Percentiles rank a stretch among this genome's conserved stretches.
Conservation (phyloP, 2,329 filamentous ascomycete species). For the Blastomyces gilchristii region DNA sequence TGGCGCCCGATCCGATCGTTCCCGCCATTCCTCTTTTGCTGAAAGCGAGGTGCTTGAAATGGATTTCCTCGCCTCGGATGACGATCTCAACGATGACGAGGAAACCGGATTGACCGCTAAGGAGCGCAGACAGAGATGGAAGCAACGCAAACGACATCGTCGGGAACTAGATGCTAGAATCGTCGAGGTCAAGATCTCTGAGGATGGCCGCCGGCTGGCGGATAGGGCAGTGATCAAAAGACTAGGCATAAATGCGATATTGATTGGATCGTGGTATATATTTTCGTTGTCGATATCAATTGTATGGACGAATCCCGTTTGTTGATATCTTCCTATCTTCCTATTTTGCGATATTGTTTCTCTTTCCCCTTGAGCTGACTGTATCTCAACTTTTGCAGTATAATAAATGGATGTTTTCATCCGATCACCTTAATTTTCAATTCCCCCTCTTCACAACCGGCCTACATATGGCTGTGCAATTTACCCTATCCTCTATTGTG, state of each 20-base stretch:
- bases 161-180: conserved; percentile 61
- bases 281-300: conserved; percentile 91
- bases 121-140: conserved; percentile 54
- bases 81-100: conserved; percentile 73
- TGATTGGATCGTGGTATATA: conserved; percentile 81
- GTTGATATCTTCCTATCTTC: neutral
- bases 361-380: conserved; percentile 3
- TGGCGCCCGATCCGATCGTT: conserved; percentile 18
- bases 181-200: conserved; percentile 50
- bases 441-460: conserved; percentile 94
- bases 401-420: conserved; percentile 99
- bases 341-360: conserved; percentile 11
- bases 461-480: conserved; percentile 93
- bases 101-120: conserved; percentile 73
- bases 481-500: conserved; percentile 63
- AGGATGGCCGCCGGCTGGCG: conserved; percentile 59
- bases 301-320: conserved; percentile 43
- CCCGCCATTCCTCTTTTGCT: conserved; percentile 34
- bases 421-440: conserved; percentile 73
- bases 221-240: conserved; percentile 62
- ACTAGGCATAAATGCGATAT: conserved; percentile 60
- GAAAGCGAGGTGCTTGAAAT: conserved; percentile 48
- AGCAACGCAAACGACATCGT: conserved; percentile 56
- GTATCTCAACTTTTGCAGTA: conserved; percentile 48
- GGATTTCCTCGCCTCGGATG: conserved; percentile 53